A percentile compares a stretch with the other conserved stretches of the same genome.
These are phyloP conservation scores for Pholiota microspora DNA, from an alignment of 768 basidiomycete species.

Conservation along the genomic window DNA sequence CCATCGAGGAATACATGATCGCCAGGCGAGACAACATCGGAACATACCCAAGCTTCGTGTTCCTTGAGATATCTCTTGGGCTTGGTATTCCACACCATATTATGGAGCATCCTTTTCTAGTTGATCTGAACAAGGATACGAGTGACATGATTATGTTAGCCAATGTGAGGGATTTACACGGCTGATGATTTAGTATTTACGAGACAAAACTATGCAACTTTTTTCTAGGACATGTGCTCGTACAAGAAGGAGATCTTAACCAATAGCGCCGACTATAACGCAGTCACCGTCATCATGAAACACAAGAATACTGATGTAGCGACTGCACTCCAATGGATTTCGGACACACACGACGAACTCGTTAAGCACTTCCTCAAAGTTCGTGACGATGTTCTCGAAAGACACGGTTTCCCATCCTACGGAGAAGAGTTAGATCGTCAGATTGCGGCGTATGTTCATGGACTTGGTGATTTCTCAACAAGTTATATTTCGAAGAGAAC, in stretches of 20 bases:
- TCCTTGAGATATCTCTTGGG: conserved; percentile 9
- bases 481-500: too few relatives aligned
- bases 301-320: conserved; percentile 8
- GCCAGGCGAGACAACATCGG: conserved; percentile 10
- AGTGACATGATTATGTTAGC: conserved; percentile 11
- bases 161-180: conserved; percentile 5
- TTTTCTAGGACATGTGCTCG: conserved; percentile 9
- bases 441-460: conserved; percentile 5
- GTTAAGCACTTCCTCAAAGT: conserved; percentile 8
- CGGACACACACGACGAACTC: conserved; percentile 4
- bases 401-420: conserved; percentile 8
- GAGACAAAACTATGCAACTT: not conserved
- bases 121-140: conserved; percentile 1
- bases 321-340: conserved; percentile 10
- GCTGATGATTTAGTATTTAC: too few relatives aligned
- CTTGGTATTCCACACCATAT: conserved; percentile 9
- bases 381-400: conserved; percentile 1
- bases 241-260: conserved; percentile 8
- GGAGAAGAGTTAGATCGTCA: conserved; percentile 9
- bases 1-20: conserved; percentile 12
- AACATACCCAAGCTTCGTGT: conserved; percentile 4
- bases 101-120: conserved; percentile 8
- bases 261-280: conserved; percentile 10
- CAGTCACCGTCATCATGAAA: conserved; percentile 9
- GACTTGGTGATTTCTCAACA: not conserved